These are phyloP conservation scores for Apiotrichum domesticum DNA, from an alignment of 1,284 basidiomycete genomes.

Conservation along the genomic window DNA sequence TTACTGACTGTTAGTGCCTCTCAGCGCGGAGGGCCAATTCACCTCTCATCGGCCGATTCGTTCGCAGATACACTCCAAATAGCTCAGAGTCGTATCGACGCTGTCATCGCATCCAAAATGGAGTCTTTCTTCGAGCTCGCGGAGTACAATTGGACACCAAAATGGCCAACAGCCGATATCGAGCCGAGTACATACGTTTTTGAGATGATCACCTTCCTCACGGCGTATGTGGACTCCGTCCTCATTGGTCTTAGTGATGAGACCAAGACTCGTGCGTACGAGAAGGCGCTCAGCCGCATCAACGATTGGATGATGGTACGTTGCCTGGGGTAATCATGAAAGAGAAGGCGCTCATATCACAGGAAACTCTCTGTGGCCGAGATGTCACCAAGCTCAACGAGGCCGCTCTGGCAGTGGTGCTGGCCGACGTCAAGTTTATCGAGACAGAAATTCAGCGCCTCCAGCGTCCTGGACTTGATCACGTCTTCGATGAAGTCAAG, in stretches of 20 bases:
- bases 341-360: slow-evolving; percentile 1
- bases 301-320: slow-evolving; percentile 73
- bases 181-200: slow-evolving; percentile 82
- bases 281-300: slow-evolving; percentile 76
- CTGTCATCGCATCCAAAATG: slow-evolving; percentile 84
- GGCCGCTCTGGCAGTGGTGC: slow-evolving; percentile 72
- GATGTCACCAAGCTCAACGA: slow-evolving; percentile 81
- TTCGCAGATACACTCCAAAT: slow-evolving; percentile 66
- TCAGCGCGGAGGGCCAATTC: slow-evolving; percentile 66
- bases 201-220: slow-evolving; percentile 93
- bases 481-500: slow-evolving; percentile 75
- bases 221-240: slow-evolving; percentile 90
- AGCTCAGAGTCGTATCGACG: slow-evolving; percentile 71
- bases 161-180: slow-evolving; percentile 46
- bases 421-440: slow-evolving; percentile 76
- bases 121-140: slow-evolving; percentile 92
- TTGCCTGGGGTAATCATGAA: not conserved
- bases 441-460: slow-evolving; percentile 72
- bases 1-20: slow-evolving; percentile 55
- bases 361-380: slow-evolving; percentile 38
- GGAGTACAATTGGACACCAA: slow-evolving; percentile 88
- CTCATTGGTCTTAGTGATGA: slow-evolving; percentile 64
- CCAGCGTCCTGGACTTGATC: slow-evolving; percentile 61
- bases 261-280: slow-evolving; percentile 83
- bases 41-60: slow-evolving; percentile 45